Evolutionary conservation across 495 filamentous ascomycete species (phyloP), one percentile per base, ranked within the genome.

Genomic region (Bacidia rubella): DNA sequence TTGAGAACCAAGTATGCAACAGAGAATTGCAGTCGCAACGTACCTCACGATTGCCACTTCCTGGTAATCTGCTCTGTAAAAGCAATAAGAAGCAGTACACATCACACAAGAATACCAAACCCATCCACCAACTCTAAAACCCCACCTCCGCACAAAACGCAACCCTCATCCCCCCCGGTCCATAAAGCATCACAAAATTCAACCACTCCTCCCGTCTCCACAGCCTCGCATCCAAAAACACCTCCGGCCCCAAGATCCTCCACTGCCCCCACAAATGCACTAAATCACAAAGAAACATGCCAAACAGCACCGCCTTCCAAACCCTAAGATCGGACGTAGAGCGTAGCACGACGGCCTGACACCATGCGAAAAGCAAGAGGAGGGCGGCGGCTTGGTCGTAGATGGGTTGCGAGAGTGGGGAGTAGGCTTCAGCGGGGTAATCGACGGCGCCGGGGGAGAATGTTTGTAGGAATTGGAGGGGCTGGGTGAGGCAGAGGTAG

Each of bases 161-260:
- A 17, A 62, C 21, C 46, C 59, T 56, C 62, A 65, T 35, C 29
- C 42, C 46, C n/a, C 49, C 58, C 1, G 57, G 60, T 35, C 50
- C 62, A 47, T 54, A 61, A 3, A 64, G 45, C 53, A 60, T 58
- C 27, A 51, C 44, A 22, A 62, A 42, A 11, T 54, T 60, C 4
- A 63, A 41, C 57, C 58, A 60, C 49, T 63, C 60, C 46, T 62
- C 58, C 41, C 52, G 29, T 38, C 64, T 61, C 64, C 62, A 65
- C n/a, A 39, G n/a, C 49, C 12, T 15, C 4, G 57, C 58, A 22
- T 54, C 54, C 38, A 58, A 29, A 39, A 61, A 62, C 17, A 47
- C 51, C 23, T 27, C 29, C 21, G 50, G 21, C 0, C 60, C 62
- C 54, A 65, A 39, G 11, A 57, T 44, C 39, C 49, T 32, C 44